Conservation (phyloP, 2,329 filamentous ascomycete species). For the Penicillium sp. region DNA sequence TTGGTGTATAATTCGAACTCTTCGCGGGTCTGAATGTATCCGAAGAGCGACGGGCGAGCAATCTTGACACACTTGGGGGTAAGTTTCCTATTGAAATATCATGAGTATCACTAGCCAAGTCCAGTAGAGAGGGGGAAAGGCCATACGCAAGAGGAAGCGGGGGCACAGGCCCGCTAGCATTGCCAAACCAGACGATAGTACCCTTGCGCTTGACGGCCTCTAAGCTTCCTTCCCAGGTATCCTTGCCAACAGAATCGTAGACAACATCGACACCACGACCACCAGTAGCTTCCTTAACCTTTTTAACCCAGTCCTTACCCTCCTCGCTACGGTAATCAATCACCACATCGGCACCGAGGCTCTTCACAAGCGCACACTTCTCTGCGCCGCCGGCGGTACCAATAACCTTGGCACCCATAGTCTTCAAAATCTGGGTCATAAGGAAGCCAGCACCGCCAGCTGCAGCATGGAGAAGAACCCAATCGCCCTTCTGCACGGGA, state of each 20-base stretch:
- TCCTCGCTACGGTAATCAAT: constrained; percentile 84
- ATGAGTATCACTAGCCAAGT: constrained; percentile 11
- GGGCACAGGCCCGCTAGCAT: constrained; percentile 76
- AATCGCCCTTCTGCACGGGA: constrained; percentile 71
- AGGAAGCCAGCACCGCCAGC: constrained; percentile 78
- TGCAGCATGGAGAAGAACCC: constrained; percentile 80
- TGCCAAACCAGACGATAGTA: constrained; percentile 74
- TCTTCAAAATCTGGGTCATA: constrained; percentile 71
- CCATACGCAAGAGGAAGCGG: constrained; percentile 63
- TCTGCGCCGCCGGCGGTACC: constrained; percentile 72
- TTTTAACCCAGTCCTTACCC: constrained; percentile 73
- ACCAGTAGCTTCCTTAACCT: constrained; percentile 78
- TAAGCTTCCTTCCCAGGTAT: constrained; percentile 77
- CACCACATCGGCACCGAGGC: constrained; percentile 66
- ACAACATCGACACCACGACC: constrained; percentile 73
- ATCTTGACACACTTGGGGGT: constrained; percentile 74
- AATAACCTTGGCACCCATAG: constrained; percentile 73
- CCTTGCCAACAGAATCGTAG: constrained; percentile 83
- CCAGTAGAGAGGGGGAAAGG: constrained; percentile 19
- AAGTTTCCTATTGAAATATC: constrained; percentile 44
- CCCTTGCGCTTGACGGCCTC: constrained; percentile 76
- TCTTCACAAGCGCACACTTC: constrained; percentile 69
- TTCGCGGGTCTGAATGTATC: constrained; percentile 67
- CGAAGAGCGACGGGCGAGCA: constrained; percentile 70
- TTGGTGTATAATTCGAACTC: constrained; percentile 69